These are phyloP conservation scores for Nigrospora osmanthi DNA, from an alignment of 2,329 filamentous ascomycete genomes.

Conservation along the genomic window DNA sequence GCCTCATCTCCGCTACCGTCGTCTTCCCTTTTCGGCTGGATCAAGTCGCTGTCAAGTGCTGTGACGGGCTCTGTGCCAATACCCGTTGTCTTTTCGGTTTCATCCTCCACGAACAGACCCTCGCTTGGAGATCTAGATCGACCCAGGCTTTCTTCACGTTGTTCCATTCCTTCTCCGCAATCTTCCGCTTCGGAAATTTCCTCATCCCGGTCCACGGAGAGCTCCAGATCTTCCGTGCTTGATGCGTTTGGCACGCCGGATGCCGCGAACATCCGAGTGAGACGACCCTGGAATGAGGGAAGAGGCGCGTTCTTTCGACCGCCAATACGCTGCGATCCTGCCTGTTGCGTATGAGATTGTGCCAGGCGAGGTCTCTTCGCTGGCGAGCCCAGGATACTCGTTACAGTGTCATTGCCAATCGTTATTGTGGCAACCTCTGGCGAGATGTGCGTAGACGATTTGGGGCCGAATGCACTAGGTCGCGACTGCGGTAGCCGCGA, in stretches of 20 bases:
- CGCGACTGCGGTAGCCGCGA: slow-evolving; percentile 17
- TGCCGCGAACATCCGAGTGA: slow-evolving; percentile 36
- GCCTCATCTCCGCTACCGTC: no score
- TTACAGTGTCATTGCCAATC: slow-evolving; percentile 60
- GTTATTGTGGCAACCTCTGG: slow-evolving; percentile 67
- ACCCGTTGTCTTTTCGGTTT: slow-evolving; percentile 9
- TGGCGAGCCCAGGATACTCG: slow-evolving; percentile 55
- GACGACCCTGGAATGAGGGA: slow-evolving; percentile 34
- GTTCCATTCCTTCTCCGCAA: not conserved
- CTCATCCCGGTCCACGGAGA: slow-evolving; percentile 8
- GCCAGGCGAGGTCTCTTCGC: slow-evolving; percentile 37
- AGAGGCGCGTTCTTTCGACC: slow-evolving; percentile 15
- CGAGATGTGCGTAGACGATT: slow-evolving; percentile 45
- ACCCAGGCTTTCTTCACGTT: not conserved
- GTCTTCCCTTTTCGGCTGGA: no score
- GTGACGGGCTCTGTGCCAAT: no score
- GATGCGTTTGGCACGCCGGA: slow-evolving; percentile 7
- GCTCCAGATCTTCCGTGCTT: slow-evolving; percentile 7
- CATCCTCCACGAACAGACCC: slow-evolving; percentile 19
- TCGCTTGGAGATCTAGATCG: slow-evolving; percentile 18
- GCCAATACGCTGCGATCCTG: slow-evolving; percentile 20
- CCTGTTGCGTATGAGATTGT: slow-evolving; percentile 20
- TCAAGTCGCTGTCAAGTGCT: no score
- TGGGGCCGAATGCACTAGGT: slow-evolving; percentile 10
- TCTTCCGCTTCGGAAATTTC: slow-evolving; percentile 19